A percentile compares a stretch with the other conserved stretches of the same genome.
Evolutionary conservation across 208 protist species (phyloP).

Genomic region (Strigomonas oncopelti): DNA sequence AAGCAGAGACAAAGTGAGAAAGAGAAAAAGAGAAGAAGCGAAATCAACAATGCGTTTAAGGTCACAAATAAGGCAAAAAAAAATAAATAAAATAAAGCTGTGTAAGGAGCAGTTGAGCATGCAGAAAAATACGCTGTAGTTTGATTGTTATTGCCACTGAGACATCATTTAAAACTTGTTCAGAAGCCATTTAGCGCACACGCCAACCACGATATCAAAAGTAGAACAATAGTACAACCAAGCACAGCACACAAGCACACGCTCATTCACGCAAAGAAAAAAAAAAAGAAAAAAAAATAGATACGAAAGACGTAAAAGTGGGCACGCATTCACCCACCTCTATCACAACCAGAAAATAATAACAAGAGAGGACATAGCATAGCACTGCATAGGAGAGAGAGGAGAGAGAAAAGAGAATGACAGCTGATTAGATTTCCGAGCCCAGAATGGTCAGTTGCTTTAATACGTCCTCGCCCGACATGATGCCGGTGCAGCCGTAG

Average conservation of each 20-base stretch:
- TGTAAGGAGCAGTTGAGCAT: no score
- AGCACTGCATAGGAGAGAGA: no score
- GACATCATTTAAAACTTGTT: no score
- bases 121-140: no score
- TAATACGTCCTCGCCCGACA: constrained; percentile 77
- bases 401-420: constrained; percentile 2
- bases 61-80: no score
- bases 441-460: constrained; percentile 65
- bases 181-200: no score
- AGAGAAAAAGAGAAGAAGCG: constrained; percentile 5
- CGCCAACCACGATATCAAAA: no score
- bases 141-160: no score
- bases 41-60: no score
- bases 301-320: not conserved
- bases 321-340: not conserved
- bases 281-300: constrained; percentile 14
- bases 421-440: not conserved
- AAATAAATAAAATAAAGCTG: no score
- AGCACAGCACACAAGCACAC: constrained; percentile 12
- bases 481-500: constrained; percentile 83
- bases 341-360: constrained; percentile 1
- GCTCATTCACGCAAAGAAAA: constrained; percentile 12
- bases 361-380: constrained; percentile 8
- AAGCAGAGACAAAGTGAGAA: constrained; percentile 11
- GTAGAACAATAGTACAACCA: constrained; percentile 1